Evolutionary conservation across 768 basidiomycete genomes (phyloP), one percentile per base, ranked within the genome.

Genomic region (Podaxis pistillaris): DNA sequence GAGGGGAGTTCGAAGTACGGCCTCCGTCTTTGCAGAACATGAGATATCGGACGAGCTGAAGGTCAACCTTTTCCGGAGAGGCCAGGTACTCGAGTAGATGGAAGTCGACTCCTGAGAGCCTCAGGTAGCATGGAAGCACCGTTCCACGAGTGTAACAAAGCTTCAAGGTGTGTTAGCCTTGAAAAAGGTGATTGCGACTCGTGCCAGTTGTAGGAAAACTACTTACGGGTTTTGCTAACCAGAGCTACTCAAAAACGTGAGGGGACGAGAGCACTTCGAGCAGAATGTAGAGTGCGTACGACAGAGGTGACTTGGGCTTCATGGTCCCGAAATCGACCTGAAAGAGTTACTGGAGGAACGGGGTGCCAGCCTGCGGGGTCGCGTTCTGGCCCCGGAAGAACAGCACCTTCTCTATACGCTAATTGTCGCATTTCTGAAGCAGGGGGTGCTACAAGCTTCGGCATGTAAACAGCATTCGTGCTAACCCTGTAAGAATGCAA

Each of bases 181-280:
- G 37, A 6, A 52, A 6, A 46, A 15, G 12, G 22, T 13, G 15
- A 36, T 3, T 19, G 5, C 22, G 30, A n/a, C 7, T 2, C 15
- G 8, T 19, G 40, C 28, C 28, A 28, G 28, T 28, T 4, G 28
- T 28, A 6, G 28, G 28, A 28, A 28, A 28, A 28, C 28, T 36
- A 60, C 64, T 19, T 50, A 73, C 72, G 7, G 72, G 72, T 6
- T 61, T 64, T 2, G 71, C 71, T 17, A 72, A 57, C n/a, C 66
- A 71, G 22, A 73, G 63, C 70, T 72, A 52, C 4, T 47, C 28
- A 22, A 44, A 36, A 38, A 50, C 7, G 44, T 49, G n/a, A 57
- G 40, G n/a, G 41, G 11, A 47, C 38, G 4, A 47, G 5, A 4
- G 22, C 38, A n/a, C 19, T 37, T 37, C 41, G 61, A 52, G 5